Evolutionary conservation across 495 filamentous ascomycete species (phyloP), one percentile per base, ranked within the genome.

Genomic region (Penicillium arizonense): DNA sequence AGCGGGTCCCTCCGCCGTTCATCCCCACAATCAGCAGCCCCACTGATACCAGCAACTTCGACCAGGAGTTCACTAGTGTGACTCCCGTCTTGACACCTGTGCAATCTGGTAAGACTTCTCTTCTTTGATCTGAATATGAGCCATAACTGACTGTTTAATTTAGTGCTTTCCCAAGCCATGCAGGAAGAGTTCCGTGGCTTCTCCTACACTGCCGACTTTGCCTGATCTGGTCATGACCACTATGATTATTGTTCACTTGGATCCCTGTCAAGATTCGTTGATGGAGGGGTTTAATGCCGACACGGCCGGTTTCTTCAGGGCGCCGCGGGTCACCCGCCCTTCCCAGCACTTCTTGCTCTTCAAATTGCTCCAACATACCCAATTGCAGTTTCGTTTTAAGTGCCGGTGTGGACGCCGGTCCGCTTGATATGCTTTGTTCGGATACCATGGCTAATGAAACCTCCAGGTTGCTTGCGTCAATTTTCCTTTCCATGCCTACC

Each of bases 141-240:
- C 28, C 58, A 26, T 55, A 56, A 40, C 40, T 63, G 49, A 43
- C 47, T 28, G 14, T 58, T 14, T n/a, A 54, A 20, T 55, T 47
- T 62, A 96, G 94, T 99, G 24, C 83, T 99, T 43, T 94, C 95
- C 9, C 93, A 97, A 78, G 88, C 91, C 16, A 97, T 97, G 95
- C 94, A 99, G 75, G 94, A 99, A 76, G 91, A 99, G 70, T 99
- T 99, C 89, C 87, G 94, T 41, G 94, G 94, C 56, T 99, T 99
- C 79, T 97, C 95, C 11, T 99, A 99, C 62, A 87, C 86, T 32
- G 87, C 88, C 30, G 87, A 90, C 65, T 90, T 89, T 64, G 72
- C 69, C 55, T 81, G 70, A 76, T 68, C 16, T 13, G 45, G 32
- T 33, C 32, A 50, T 32, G 39, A 44, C 37, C 52, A 36, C 49